These are phyloP conservation scores for Nephelium lappaceum DNA, from an alignment of 345 rosid species.

Conservation along the genomic window DNA sequence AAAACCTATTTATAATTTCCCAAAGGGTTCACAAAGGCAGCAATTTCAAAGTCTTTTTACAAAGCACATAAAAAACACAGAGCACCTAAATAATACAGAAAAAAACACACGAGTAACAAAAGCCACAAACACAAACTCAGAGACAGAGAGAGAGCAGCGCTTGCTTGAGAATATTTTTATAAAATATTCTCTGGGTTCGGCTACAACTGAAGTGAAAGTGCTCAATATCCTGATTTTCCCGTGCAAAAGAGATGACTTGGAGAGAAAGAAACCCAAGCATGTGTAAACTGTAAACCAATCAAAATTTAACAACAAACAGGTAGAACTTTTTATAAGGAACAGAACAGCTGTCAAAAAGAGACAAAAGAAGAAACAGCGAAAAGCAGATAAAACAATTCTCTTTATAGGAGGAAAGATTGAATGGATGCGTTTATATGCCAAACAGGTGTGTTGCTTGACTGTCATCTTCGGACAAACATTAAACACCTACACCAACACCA, in stretches of 20 bases:
- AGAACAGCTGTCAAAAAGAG: neutral
- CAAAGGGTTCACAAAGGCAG: neutral
- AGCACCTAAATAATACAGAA: neutral
- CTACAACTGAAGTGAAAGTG: neutral
- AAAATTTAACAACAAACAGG: neutral
- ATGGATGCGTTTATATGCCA: neutral
- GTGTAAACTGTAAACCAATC: neutral
- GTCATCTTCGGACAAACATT: neutral
- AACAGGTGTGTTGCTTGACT: neutral
- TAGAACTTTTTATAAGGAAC: neutral
- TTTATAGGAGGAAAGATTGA: neutral
- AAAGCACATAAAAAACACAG: neutral
- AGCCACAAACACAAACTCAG: neutral
- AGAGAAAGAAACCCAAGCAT: neutral
- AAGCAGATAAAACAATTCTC: neutral
- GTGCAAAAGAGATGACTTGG: neutral
- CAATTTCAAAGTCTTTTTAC: neutral
- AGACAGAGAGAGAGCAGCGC: neutral
- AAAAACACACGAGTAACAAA: neutral
- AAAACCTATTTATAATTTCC: neutral
- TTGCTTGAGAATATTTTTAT: neutral
- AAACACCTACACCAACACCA: neutral
- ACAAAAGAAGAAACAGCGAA: neutral
- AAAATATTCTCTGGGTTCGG: too few species aligned
- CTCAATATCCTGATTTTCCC: neutral